Evolutionary conservation across 2,329 filamentous ascomycete genomes (phyloP).

Genomic region (Alternaria panax): DNA sequence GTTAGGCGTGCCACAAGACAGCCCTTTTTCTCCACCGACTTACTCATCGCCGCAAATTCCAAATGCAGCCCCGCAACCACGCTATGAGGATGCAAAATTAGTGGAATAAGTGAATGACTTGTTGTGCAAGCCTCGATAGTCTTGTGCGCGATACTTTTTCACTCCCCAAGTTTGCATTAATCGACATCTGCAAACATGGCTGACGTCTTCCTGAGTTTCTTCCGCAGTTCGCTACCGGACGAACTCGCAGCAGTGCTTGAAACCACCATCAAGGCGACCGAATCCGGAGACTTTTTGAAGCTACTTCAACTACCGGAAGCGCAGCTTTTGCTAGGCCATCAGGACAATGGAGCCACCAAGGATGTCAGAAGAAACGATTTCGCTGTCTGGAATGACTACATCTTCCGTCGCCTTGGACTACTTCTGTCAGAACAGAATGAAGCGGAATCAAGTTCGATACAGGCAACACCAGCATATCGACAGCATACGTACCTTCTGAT

Average conservation of each 20-base stretch:
- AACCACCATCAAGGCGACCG: constrained; percentile 49
- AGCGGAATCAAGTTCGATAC: constrained; percentile 28
- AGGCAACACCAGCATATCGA: constrained; percentile 49
- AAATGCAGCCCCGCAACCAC: constrained; percentile 28
- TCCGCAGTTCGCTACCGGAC: constrained; percentile 52
- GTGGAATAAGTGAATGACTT: constrained; percentile 1
- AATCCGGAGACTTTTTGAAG: constrained; percentile 53
- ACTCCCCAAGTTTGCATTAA: neutral
- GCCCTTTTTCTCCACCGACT: constrained; percentile 41
- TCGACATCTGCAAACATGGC: constrained; percentile 41
- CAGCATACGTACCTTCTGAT: constrained; percentile 60
- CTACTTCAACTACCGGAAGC: constrained; percentile 52
- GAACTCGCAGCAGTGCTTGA: constrained; percentile 51
- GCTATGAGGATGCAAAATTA: constrained; percentile 17
- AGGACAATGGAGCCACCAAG: constrained; percentile 44
- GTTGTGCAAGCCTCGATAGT: neutral
- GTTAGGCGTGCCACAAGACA: constrained; percentile 31
- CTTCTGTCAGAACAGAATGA: constrained; percentile 45
- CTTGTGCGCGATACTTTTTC: neutral
- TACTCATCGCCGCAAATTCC: constrained; percentile 39
- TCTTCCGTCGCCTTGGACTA: constrained; percentile 53
- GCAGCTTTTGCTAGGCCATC: constrained; percentile 51
- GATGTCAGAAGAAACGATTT: constrained; percentile 44
- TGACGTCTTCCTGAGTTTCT: constrained; percentile 53
- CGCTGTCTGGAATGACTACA: constrained; percentile 54